phyloP scores from a whole-genome alignment of 148 eudicot species.

The Drosera capensis region DNA sequence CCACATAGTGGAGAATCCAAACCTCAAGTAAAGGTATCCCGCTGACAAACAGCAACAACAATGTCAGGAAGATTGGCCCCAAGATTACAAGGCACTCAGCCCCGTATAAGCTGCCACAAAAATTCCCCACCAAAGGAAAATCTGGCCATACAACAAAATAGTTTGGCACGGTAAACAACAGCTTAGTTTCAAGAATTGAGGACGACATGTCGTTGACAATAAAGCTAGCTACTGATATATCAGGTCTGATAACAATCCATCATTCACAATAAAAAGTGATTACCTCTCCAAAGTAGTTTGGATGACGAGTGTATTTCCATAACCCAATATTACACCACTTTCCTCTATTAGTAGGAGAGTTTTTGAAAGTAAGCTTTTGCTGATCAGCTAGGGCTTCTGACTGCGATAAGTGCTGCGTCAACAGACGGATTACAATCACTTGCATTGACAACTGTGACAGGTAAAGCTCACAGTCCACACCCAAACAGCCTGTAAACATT shows the following conservation, averaged over 20 bases:
- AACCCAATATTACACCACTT: conserved; percentile 86
- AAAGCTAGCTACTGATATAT: no score
- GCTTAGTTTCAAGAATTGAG: no score
- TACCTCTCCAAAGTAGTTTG: conserved; percentile 97
- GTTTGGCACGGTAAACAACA: no score
- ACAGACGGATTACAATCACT: conserved; percentile 58
- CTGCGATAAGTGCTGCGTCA: conserved; percentile 49
- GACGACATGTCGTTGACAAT: no score
- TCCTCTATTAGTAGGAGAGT: conserved; percentile 65
- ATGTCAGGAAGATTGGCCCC: conserved; percentile 77
- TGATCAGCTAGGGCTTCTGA: conserved; percentile 88
- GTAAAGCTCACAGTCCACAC: conserved; percentile 98
- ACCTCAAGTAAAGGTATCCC: conserved; percentile 99
- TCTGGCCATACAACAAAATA: conserved; percentile 23
- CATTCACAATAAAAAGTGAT: no score
- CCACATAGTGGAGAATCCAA: conserved; percentile 2
- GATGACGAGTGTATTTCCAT: conserved; percentile 93
- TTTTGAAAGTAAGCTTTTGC: conserved; percentile 70
- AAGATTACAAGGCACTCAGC: conserved; percentile 79
- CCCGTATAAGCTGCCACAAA: conserved; percentile 65
- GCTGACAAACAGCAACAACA: conserved; percentile 78
- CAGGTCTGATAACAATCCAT: no score
- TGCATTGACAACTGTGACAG: conserved; percentile 87
- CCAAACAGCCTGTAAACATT: conserved; percentile 75
- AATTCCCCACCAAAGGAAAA: conserved; percentile 95